Evolutionary conservation across 2,329 filamentous ascomycete species (phyloP).

Genomic region (Aspergillus sp.): DNA sequence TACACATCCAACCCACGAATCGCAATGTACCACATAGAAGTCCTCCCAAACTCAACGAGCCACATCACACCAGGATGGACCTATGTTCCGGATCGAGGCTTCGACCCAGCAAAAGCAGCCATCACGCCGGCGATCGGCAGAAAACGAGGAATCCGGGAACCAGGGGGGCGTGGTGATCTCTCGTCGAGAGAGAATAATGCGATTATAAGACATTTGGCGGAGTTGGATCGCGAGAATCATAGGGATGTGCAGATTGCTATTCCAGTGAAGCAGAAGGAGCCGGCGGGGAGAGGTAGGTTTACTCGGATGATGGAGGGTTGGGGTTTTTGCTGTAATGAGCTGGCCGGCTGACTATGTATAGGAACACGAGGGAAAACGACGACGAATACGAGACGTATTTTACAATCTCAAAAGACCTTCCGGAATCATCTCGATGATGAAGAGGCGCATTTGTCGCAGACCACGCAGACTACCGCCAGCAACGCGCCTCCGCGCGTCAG

Average conservation of each 20-base stretch:
- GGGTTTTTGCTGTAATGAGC: no score
- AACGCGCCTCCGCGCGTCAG: constrained; percentile 8
- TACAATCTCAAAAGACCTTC: constrained; percentile 45
- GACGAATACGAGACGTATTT: constrained; percentile 41
- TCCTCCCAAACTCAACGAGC: constrained; percentile 65
- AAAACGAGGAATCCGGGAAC: constrained; percentile 64
- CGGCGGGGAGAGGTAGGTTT: constrained; percentile 33
- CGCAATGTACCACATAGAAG: constrained; percentile 66
- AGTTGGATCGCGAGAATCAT: constrained; percentile 73
- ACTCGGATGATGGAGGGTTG: no score
- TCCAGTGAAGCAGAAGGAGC: constrained; percentile 48
- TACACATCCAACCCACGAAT: background rate
- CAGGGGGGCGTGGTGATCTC: constrained; percentile 55
- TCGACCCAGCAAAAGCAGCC: constrained; percentile 51
- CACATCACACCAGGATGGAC: constrained; percentile 79
- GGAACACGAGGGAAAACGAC: constrained; percentile 37
- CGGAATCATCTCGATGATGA: constrained; percentile 47
- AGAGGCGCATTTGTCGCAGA: constrained; percentile 36
- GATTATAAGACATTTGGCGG: constrained; percentile 71
- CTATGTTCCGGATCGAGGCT: constrained; percentile 71
- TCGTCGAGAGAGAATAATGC: constrained; percentile 77
- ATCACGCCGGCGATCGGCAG: constrained; percentile 48
- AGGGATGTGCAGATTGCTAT: constrained; percentile 66
- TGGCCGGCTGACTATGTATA: constrained; percentile 1
- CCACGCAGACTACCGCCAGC: constrained; percentile 5